phyloP scores from a whole-genome alignment of 2,329 filamentous ascomycete genomes.

The Parascedosporium putredinis region DNA sequence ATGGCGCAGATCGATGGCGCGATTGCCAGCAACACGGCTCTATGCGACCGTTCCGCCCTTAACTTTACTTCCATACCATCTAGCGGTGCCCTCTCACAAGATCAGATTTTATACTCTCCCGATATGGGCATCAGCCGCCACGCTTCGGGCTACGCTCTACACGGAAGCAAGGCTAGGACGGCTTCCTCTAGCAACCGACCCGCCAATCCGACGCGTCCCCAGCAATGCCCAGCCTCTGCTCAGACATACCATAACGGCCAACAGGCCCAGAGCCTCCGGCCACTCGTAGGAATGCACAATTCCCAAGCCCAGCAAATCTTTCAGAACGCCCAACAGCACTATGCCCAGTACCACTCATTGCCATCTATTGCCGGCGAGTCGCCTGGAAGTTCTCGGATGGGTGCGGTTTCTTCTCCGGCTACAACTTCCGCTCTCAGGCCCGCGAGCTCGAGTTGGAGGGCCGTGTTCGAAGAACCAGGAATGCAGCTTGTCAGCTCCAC shows the following conservation, averaged over 20 bases:
- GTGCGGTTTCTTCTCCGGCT: neutral
- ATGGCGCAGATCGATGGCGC: too few species aligned
- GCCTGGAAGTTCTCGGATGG: neutral
- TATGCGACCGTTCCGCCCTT: too few species aligned
- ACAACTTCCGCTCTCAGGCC: neutral
- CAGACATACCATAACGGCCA: neutral
- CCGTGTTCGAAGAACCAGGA: neutral
- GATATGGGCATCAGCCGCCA: neutral
- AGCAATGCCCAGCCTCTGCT: neutral
- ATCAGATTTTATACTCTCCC: neutral
- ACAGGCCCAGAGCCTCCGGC: neutral
- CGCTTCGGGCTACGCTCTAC: neutral
- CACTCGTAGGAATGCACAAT: neutral
- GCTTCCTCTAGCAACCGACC: neutral
- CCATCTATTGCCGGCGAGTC: neutral
- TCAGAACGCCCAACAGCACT: neutral
- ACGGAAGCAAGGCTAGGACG: neutral
- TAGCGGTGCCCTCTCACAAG: neutral
- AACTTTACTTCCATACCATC: too few species aligned
- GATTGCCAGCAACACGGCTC: too few species aligned
- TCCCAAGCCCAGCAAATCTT: neutral
- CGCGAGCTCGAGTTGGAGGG: neutral
- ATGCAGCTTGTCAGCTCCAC: neutral
- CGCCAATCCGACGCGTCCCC: neutral
- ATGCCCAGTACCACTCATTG: neutral